Conservation (phyloP, 1,284 basidiomycete genomes). For the Waitea zeae region DNA sequence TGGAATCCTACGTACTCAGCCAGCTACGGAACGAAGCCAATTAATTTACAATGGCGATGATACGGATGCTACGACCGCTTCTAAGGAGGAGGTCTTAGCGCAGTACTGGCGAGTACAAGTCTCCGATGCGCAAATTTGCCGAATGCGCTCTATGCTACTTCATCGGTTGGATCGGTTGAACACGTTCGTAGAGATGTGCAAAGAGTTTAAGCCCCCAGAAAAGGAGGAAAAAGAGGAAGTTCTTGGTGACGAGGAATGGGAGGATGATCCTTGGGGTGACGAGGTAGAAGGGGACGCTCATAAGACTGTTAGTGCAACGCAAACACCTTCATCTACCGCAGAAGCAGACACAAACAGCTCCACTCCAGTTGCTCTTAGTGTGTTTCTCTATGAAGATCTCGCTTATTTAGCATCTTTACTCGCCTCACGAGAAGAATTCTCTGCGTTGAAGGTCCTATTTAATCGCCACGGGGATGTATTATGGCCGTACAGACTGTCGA, state of each 20-base stretch:
- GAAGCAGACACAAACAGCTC: constrained; percentile 10
- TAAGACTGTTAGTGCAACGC: constrained; percentile 6
- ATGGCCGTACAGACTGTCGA: constrained; percentile 51
- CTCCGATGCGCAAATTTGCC: constrained; percentile 43
- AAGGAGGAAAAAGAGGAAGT: constrained; percentile 11
- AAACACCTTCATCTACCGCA: constrained; percentile 5
- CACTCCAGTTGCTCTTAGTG: constrained; percentile 34
- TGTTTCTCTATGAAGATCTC: constrained; percentile 47
- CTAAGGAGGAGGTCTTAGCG: constrained; percentile 11
- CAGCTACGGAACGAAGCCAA: constrained; percentile 24
- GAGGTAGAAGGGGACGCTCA: constrained; percentile 14
- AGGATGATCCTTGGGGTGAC: constrained; percentile 73
- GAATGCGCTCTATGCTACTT: constrained; percentile 42
- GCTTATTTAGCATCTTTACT: constrained; percentile 42
- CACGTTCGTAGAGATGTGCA: constrained; percentile 45
- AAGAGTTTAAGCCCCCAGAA: not conserved
- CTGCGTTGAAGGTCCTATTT: constrained; percentile 38
- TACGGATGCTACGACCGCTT: constrained; percentile 8
- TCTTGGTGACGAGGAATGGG: constrained; percentile 39
- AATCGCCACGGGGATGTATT: constrained; percentile 35
- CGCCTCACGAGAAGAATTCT: constrained; percentile 43
- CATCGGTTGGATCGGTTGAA: constrained; percentile 47
- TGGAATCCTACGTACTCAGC: constrained; percentile 39
- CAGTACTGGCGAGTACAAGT: constrained; percentile 32
- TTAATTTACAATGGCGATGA: constrained; percentile 15